Percentiles rank a stretch among this genome's conserved stretches.
These are phyloP conservation scores for Ophiostoma novo-ulmi DNA, from an alignment of 2,329 filamentous ascomycete species.

Conservation along the genomic window DNA sequence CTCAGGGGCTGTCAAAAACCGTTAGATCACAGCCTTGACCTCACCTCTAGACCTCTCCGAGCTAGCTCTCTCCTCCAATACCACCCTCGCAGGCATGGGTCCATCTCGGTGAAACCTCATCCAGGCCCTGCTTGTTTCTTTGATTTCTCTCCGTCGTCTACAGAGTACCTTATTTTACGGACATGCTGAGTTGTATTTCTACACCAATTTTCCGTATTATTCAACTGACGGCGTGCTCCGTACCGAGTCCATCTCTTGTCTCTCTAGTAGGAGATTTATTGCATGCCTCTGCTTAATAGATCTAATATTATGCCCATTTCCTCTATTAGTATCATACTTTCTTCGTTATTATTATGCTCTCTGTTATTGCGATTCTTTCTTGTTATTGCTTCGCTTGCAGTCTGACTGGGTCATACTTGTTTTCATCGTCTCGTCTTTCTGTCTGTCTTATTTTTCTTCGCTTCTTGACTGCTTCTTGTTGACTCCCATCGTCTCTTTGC, in stretches of 20 bases:
- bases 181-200: not conserved
- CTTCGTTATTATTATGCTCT: not conserved
- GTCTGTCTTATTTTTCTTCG: not conserved
- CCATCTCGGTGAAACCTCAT: not conserved
- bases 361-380: not conserved
- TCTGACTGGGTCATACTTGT: not conserved
- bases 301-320: not conserved
- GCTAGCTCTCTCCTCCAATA: constrained; percentile 7
- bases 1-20: not conserved
- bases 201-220: constrained; percentile 8
- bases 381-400: not conserved
- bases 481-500: not conserved
- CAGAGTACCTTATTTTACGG: not conserved
- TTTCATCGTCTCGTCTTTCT: not conserved
- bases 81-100: not conserved
- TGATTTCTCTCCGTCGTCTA: not conserved
- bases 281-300: not conserved
- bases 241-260: not conserved
- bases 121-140: not conserved
- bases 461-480: not conserved
- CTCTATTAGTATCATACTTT: not conserved
- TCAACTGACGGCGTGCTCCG: constrained; percentile 1
- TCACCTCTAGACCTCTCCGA: constrained; percentile 9
- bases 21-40: constrained; percentile 14
- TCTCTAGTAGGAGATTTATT: not conserved